Evolutionary conservation across 495 filamentous ascomycete species (phyloP), one percentile per base, ranked within the genome.

Genomic region (Penicillium angulare): DNA sequence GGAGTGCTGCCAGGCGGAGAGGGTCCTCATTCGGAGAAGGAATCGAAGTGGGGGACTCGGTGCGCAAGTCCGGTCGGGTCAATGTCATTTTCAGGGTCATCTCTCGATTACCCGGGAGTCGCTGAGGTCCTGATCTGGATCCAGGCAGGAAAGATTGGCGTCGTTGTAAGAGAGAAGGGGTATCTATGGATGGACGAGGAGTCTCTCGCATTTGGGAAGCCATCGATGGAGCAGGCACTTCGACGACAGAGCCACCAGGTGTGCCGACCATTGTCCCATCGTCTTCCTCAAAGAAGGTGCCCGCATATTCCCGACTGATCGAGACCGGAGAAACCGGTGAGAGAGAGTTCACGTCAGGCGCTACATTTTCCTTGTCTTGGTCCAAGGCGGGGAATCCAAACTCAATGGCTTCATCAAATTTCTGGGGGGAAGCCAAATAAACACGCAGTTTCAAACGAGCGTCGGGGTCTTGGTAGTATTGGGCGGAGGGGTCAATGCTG

Each of bases 11-110:
- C 22, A 84, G 63, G 9, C 73, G 74, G 15, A 84, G 62, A 3
- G 81, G 78, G 56, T 86, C 75, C 36, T 74, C 77, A 73, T 78
- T 84, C 12, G 84, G 75, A 53, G 56, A 46, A 47, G 58, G 20
- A 6, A 59, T 56, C 80, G 87, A 27, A 81, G 71, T 57, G 79
- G 75, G 21, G 79, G 80, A 61, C 86, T 88, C 82, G 17, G 69
- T 67, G 34, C 89, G 82, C 44, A 96, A 78, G 61, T 96, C 92
- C 0, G 91, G 90, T 41, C 90, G 79, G 17, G 92, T 97, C 43
- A 96, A 79, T 5, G 92, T 96, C 89, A 97, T 95, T 27, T 89
- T 87, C 35, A 97, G 69, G 12, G 92, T 96, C 92, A 96, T 96
- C 67, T 96, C 92, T 15, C 92, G 83, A 32, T 59, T 66, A 8